Base-by-base conservation (phyloP, 495 filamentous ascomycete genomes). In the Podospora pseudoanserina region DNA sequence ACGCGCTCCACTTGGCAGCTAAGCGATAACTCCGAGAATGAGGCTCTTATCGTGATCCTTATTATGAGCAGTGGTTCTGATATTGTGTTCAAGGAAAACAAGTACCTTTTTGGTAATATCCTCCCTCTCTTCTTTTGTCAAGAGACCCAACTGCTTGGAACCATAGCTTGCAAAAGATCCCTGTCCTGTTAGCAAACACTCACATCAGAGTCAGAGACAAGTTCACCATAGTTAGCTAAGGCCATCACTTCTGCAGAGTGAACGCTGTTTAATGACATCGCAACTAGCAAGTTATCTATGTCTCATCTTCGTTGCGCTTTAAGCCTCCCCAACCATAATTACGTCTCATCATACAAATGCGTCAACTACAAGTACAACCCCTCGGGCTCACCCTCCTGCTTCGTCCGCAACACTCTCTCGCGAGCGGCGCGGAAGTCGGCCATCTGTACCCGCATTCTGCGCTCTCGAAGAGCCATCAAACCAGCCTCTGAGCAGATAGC, bases 401-500 rank as follows among this genome's bases (percentile, higher is more conserved):
- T 99, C 18, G 96, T 99, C 85, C 97, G 97, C 80, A 99, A 84
- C 66, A 99, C 96, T 64, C 93, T 87, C 79, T 99, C 95, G 70
- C 95, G 86, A 67, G 95, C 95, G 27, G 90, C 82, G 69, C 96
- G 86, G 84, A 99, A 98, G 80, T 99, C 95, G 30, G 93, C 91
- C 96, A 99, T 99, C 81, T 97, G 92, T 64, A 99, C 95, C 73
- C 94, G 88, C 95, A 99, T 99, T 70, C 95, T 88, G 70, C 95
- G 88, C 82, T 99, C 95, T 71, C 95, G 86, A 66, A 99, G 83
- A 28, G 95, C 95, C 90, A 97, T 92, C 73, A 99, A 81, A 74
- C 95, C 95, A 68, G 96, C 94, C 78, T 99, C 95, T 19, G 92
- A 95, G 81, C 95, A 99, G 72, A 99, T 99, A 53, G 95, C 95